These are phyloP conservation scores for Saccharomyces hybrid DNA, from an alignment of 1,139 yeast species.

Conservation along the genomic window DNA sequence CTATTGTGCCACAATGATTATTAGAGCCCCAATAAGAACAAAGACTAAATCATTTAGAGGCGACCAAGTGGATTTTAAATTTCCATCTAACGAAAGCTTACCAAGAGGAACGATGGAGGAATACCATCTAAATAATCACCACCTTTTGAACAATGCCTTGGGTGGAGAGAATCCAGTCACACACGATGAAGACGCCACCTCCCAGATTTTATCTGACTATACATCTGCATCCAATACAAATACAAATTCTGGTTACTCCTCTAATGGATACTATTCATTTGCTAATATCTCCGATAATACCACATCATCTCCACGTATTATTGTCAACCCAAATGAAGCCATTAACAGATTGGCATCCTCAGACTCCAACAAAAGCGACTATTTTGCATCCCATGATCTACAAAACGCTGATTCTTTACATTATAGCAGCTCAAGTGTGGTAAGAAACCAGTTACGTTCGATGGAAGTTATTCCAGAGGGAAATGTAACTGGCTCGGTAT, in stretches of 20 bases:
- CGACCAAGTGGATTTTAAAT: constrained; percentile 27
- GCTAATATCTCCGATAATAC: constrained; percentile 34
- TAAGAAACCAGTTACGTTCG: constrained; percentile 4
- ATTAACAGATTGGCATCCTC: not conserved
- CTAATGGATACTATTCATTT: constrained; percentile 31
- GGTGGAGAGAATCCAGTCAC: not conserved
- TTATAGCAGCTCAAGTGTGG: not conserved
- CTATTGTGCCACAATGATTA: constrained; percentile 8
- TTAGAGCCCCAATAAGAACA: constrained; percentile 31
- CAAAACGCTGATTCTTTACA: not conserved
- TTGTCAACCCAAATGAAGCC: not conserved
- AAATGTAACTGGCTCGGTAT: constrained; percentile 9
- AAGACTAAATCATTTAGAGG: constrained; percentile 30
- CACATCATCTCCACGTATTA: constrained; percentile 16
- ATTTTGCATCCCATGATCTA: not conserved
- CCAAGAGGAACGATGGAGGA: constrained; percentile 13
- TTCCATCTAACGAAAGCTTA: constrained; percentile 21
- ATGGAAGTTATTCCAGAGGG: constrained; percentile 13
- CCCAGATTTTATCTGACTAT: constrained; percentile 26
- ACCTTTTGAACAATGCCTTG: constrained; percentile 20
- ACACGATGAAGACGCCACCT: constrained; percentile 17
- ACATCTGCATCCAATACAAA: constrained; percentile 16
- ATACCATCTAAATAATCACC: constrained; percentile 24
- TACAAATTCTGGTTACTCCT: constrained; percentile 24
- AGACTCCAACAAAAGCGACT: not conserved